Base-by-base conservation (phyloP, 176 grass and related monocot species). In the Oryza meyeriana region DNA sequence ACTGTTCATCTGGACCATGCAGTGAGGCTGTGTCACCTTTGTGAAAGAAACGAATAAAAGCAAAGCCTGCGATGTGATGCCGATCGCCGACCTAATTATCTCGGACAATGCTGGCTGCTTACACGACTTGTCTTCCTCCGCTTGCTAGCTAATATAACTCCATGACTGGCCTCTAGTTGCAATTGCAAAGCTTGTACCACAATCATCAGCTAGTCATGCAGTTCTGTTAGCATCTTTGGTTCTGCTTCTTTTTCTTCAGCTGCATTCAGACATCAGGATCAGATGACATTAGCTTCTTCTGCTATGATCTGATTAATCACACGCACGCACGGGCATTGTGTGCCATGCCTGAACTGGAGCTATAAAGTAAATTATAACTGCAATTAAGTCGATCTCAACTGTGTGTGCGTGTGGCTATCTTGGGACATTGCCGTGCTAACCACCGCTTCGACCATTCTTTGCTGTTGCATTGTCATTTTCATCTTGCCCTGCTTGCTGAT, bases 341-440 rank as follows among this genome's bases (percentile, higher is more conserved):
- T 9, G 22, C 55, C 55, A 59, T 25, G 55, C n/a, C 55, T 25
- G 55, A 59, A 59, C 55, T 59, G n/a, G 25, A 59, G 55, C 2
- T 59, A 59, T 25, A 4, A 25, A 59, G 55, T 58, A 4, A 18
- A 58, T 58, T 58, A 58, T 10, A 58, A 24, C 20, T 22, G 52
- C 52, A 10, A 58, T 58, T 58, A 58, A 58, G 52, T 22, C 17
- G 40, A 62, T 39, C 17, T 62, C 24, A 20, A 34, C 52, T 20
- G 52, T 58, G 44, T 36, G 35, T 5, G n/a, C 10, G 14, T 36
- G 70, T 24, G 9, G 41, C 52, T 42, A 32, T 32, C 17, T 41
- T 64, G 52, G 42, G 83, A 85, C 14, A 45, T 13, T 12, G 74
- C 62, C 83, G 25, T 62, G 83, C 20, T 50, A 85, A 85, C 83